Evolutionary conservation across 495 filamentous ascomycete genomes (phyloP), one percentile per base, ranked within the genome.

Genomic region (Annulohypoxylon moriforme): DNA sequence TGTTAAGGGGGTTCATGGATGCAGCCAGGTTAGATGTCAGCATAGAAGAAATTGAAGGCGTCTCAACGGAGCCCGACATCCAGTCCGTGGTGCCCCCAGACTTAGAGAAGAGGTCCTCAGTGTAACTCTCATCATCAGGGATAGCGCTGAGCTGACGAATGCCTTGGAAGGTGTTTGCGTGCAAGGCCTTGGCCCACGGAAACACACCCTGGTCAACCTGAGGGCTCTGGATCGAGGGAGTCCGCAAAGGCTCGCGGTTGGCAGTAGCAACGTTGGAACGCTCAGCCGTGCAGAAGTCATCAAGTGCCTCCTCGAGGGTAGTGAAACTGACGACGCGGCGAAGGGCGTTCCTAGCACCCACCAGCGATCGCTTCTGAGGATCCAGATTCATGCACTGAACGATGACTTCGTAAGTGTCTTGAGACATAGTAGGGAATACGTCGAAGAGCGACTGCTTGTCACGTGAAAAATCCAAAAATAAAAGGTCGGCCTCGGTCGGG

Each of bases 371-470:
- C 85, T 94, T 97, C 68, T 86, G 85, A 10, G 96, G 96, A 80
- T 98, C 94, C 71, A 98, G 83, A 68, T 93, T 90, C 85, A 99
- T 85, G 74, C 93, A 94, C 76, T 94, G 87, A 29, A 90, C 86
- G 80, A 99, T 87, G 68, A 98, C 93, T 79, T 97, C 93, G 76
- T 91, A 99, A 0, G 96, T 97, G 76, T 99, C 96, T 77, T 96
- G 93, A 63, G 95, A 97, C 94, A 99, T 95, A 79, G 93, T 96
- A 27, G 96, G 94, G 80, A 99, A 99, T 75, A 98, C 93, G 80
- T 99, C 96, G 81, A 98, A 98, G 27, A 99, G 88, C 10, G 93
- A 96, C 80, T 98, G 94, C 76, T 91, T 91, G 83, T 98, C 94
- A 58, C 91, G 88, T 64, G 91, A 92, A 79, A 95, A 99, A 78